Percentiles rank a stretch among this genome's conserved stretches.
Evolutionary conservation across 306 rosid genomes (phyloP).

Genomic region (Rosa chinensis): DNA sequence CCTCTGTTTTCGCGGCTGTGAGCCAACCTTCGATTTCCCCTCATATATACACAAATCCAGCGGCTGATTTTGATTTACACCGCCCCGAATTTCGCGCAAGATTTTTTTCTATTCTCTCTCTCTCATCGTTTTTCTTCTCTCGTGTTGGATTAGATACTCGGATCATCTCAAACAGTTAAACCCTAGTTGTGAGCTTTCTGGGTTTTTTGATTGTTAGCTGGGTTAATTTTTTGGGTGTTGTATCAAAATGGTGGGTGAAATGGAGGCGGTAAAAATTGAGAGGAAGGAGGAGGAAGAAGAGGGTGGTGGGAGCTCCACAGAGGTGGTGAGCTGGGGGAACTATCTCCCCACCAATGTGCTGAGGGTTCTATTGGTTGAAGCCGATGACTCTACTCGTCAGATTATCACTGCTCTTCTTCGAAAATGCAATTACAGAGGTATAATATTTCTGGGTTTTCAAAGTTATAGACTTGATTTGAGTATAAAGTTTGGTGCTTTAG

Average conservation of each 20-base stretch:
- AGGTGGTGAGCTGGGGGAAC: constrained; percentile 40
- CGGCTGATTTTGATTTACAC: background rate
- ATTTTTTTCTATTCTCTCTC: background rate
- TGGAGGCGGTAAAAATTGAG: constrained; percentile 14
- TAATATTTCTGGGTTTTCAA: background rate
- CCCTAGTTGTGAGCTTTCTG: background rate
- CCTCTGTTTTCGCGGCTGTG: constrained; percentile 20
- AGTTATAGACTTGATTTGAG: background rate
- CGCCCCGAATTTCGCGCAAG: background rate
- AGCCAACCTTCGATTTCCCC: background rate
- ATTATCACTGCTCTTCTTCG: constrained; percentile 76
- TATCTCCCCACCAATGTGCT: constrained; percentile 44
- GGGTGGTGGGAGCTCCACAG: constrained; percentile 7
- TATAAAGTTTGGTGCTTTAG: background rate
- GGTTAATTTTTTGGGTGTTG: background rate
- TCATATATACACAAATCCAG: background rate
- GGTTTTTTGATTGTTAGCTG: background rate
- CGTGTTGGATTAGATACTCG: background rate
- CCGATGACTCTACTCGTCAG: constrained; percentile 81
- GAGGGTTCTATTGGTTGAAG: constrained; percentile 61
- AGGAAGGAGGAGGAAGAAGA: background rate
- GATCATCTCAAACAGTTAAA: background rate
- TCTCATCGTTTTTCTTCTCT: background rate
- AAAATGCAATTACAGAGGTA: constrained; percentile 73
- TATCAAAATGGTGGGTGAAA: constrained; percentile 5